Base-by-base conservation (phyloP, 2,329 filamentous ascomycete genomes). In the Incumbomyces delicatus region DNA sequence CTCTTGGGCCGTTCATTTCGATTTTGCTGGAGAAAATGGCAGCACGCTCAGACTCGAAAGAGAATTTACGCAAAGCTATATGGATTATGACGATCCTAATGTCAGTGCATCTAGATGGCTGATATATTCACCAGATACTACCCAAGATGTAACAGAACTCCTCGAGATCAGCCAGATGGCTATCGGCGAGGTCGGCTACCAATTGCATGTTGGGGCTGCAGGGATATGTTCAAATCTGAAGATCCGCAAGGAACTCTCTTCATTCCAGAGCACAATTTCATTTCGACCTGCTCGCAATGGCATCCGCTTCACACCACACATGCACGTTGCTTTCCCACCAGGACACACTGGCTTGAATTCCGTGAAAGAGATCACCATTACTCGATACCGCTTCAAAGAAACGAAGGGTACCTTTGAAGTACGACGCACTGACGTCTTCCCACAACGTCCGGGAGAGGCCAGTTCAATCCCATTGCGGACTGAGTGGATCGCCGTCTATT, bases 321-420 rank as follows among this genome's bases (percentile, higher is more conserved):
- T 50, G 32, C 48, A 51, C 13, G 50, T 50, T 27, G 46, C 49
- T 27, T 55, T 52, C 29, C 49, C 49, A 6, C 44, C 18, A 8
- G 48, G 46, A n/a, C 43, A 50, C 6, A 20, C 14, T 10, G 46
- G 43, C 20, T 31, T 58, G 14, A 18, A 34, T 31, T 30, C 13
- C 17, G 46, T 68, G 33, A 55, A 65, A 6, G 66, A 70, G 44
- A 66, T 70, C 39, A 58, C 64, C 1, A 59, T 64, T 0, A 50
- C 69, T 22, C 59, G 60, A n/a, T 68, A 66, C 42, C 55, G 54
- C 2, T 54, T 71, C 34, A 67, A 63, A 45, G 58, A 59, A 6
- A 69, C 66, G 1, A 60, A 63, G 2, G 67, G 66, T 44, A 58
- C 64, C 7, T 58, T 71, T n/a, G 68, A 70, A 48, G 56, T 71